Evolutionary conservation across 306 rosid species (phyloP).

Genomic region (Hylodesmum podocarpum): DNA sequence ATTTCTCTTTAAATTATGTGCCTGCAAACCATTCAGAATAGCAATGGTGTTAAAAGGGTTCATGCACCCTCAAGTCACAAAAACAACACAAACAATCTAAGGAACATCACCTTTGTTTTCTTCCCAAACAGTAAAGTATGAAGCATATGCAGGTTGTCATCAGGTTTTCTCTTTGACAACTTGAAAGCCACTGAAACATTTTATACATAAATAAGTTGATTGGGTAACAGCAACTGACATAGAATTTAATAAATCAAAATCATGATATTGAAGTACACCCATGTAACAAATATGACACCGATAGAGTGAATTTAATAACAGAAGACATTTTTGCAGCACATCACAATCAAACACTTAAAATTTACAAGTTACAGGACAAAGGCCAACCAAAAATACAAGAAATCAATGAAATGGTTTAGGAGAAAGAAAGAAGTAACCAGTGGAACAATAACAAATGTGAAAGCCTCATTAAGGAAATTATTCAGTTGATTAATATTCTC

Average conservation of each 20-base stretch:
- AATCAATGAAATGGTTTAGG: not conserved
- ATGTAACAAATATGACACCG: not conserved
- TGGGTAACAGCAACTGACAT: too few relatives aligned
- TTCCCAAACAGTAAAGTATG: slow-evolving; percentile 85
- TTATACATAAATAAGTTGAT: slow-evolving; percentile 31
- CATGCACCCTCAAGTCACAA: not conserved
- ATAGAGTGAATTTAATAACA: not conserved
- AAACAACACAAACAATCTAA: not conserved
- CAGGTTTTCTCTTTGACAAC: slow-evolving; percentile 89
- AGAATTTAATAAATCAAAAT: not conserved
- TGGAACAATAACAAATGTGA: not conserved
- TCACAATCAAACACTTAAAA: not conserved
- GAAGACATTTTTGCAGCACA: not conserved
- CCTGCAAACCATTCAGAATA: slow-evolving; percentile 48
- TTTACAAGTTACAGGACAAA: not conserved
- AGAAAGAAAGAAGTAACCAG: not conserved
- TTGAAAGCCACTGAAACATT: slow-evolving; percentile 89
- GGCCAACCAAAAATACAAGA: not conserved
- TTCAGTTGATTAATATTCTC: not conserved
- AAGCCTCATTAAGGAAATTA: not conserved
- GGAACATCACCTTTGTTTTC: slow-evolving; percentile 68
- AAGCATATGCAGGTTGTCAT: slow-evolving; percentile 82
- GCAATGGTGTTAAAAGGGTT: not conserved
- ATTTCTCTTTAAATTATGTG: slow-evolving; percentile 48
- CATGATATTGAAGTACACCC: not conserved